Conservation (phyloP, 2,329 filamentous ascomycete genomes). For the Drechmeria coniospora region DNA sequence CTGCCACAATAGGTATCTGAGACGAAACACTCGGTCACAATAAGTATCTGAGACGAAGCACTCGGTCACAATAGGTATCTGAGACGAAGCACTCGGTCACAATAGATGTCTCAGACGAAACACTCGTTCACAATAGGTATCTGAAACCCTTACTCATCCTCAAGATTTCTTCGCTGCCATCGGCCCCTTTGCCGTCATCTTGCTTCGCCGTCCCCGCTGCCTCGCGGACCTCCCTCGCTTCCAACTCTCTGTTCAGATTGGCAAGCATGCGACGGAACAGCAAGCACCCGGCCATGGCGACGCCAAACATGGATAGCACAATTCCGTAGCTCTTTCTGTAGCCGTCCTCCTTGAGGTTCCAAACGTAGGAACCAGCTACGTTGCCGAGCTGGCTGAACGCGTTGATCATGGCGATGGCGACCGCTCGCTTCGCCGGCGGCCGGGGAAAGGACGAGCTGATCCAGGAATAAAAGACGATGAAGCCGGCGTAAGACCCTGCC, state of each 20-base stretch:
- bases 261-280: constrained; percentile 30
- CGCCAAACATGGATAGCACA: constrained; percentile 47
- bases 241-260: constrained; percentile 31
- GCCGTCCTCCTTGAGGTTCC: constrained; percentile 42
- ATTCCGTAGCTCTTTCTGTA: constrained; percentile 51
- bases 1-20: too few relatives aligned
- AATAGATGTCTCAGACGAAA: too few relatives aligned
- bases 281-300: constrained; percentile 38
- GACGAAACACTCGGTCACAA: too few relatives aligned
- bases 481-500: constrained; percentile 40
- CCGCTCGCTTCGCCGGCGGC: constrained; percentile 43
- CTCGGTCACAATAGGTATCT: too few relatives aligned
- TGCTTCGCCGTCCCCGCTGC: constrained; percentile 26
- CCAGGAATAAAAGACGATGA: constrained; percentile 44
- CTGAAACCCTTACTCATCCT: constrained; percentile 31
- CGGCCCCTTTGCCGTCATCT: constrained; percentile 20
- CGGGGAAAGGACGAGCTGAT: constrained; percentile 41
- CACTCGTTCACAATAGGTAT: constrained; percentile 23
- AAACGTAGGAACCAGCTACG: constrained; percentile 47
- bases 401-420: constrained; percentile 46
- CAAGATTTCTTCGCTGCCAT: constrained; percentile 27
- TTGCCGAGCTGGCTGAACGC: constrained; percentile 42
- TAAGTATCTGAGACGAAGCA: too few relatives aligned
- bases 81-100: too few relatives aligned
- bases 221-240: constrained; percentile 22